These are phyloP conservation scores for Sporobolus alterniflorus DNA, from an alignment of 202 grass and related monocot species.

Conservation along the genomic window DNA sequence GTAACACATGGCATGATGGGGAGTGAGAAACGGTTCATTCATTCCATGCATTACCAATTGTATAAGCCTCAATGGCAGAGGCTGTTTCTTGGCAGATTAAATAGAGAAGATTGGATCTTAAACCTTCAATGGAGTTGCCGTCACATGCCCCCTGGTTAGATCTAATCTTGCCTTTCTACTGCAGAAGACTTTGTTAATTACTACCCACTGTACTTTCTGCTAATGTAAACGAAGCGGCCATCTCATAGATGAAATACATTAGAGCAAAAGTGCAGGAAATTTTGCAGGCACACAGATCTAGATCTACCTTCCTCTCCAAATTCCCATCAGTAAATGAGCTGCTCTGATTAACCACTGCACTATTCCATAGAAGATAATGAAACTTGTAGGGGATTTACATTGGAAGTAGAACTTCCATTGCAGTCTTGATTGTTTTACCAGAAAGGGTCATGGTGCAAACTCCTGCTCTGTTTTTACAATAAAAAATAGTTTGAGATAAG, in stretches of 20 bases:
- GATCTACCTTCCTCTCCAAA: slow-evolving; percentile 74
- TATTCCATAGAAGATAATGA: slow-evolving; percentile 59
- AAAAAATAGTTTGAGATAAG: slow-evolving; percentile 11
- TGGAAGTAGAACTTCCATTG: slow-evolving; percentile 63
- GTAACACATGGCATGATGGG: slow-evolving; percentile 46
- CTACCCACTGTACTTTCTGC: slow-evolving; percentile 51
- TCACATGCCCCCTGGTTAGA: slow-evolving; percentile 80
- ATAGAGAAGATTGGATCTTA: slow-evolving; percentile 56
- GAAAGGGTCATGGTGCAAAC: slow-evolving; percentile 35
- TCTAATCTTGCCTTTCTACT: slow-evolving; percentile 72
- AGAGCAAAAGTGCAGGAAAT: slow-evolving; percentile 55
- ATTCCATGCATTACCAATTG: slow-evolving; percentile 65
- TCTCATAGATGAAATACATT: slow-evolving; percentile 43
- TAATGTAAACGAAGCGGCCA: slow-evolving; percentile 47
- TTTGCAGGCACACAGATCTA: slow-evolving; percentile 74
- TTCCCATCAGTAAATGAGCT: slow-evolving; percentile 68
- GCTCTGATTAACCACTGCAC: slow-evolving; percentile 38
- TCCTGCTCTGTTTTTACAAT: slow-evolving; percentile 28
- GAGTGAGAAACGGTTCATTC: slow-evolving; percentile 59
- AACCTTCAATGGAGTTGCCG: slow-evolving; percentile 45
- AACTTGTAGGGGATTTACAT: slow-evolving; percentile 66
- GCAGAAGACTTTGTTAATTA: slow-evolving; percentile 44
- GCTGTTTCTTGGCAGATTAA: slow-evolving; percentile 50
- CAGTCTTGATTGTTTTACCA: slow-evolving; percentile 48
- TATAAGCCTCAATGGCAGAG: slow-evolving; percentile 50